Base-by-base conservation (phyloP, 202 grass and related monocot genomes). In the Setaria italica region DNA sequence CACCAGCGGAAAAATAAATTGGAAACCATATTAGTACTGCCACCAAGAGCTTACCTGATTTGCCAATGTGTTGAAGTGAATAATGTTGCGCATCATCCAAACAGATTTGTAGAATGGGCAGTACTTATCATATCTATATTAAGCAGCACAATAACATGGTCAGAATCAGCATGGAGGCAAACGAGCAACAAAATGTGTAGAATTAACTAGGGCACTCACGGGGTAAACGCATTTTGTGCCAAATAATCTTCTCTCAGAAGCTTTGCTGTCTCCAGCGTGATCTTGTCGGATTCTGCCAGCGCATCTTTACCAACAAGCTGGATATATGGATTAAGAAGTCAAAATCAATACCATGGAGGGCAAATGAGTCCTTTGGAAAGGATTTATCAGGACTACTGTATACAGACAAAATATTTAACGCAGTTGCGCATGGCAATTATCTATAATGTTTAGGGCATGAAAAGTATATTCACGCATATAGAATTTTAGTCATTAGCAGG, bases 71-170 rank as follows among this genome's bases (percentile, higher is more conserved):
- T 97, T 94, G 88, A 97, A 97, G 72, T 94, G 92, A 74, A 94
- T 92, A 84, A 97, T 97, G 78, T 97, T 97, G 57, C 94, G 86
- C 92, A 97, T 92, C 94, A 97, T 97, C 94, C 94, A 97, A 72
- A 97, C 92, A 14, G 94, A 97, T 89, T 97, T 97, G 84, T 97
- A 97, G 88, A 97, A 97, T 62, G 94, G 92, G 56, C 94, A 97
- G 50, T 84, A 97, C 58, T 97, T 97, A 82, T 97, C 94, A 63
- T 97, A 97, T 86, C 94, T 97, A 72, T 69, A 72, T 72, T 33
- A 58, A 32, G 9, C 39, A 84, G 41, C 48, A 77, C 41, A 80
- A 41, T 53, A 50, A 6, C 41, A 73, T 29, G 32, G 7, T 79
- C 7, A 84, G 59, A 75, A 67, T 20, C 70, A 70, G 34, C n/a